Conservation (phyloP, 208 protist genomes). For the Trypanosomatidae sp. region DNA sequence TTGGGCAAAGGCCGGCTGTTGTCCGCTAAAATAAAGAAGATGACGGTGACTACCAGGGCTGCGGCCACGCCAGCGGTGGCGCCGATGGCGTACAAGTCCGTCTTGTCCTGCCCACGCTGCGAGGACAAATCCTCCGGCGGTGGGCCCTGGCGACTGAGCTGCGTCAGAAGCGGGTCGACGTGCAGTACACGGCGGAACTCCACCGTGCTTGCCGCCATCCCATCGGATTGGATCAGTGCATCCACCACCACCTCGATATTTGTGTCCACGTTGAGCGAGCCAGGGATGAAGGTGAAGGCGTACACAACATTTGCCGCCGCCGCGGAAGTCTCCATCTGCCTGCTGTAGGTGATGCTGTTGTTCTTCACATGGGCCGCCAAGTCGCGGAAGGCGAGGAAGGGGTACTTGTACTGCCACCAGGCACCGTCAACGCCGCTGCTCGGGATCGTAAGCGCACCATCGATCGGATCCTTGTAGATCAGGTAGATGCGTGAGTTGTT, state of each 20-base stretch:
- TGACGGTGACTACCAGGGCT: constrained; percentile 50
- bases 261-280: constrained; percentile 43
- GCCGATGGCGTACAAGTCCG: constrained; percentile 57
- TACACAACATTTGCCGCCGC: constrained; percentile 38
- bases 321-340: constrained; percentile 23
- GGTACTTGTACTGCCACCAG: constrained; percentile 76
- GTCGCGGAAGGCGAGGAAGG: constrained; percentile 79
- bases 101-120: constrained; percentile 18
- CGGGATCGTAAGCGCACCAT: constrained; percentile 35
- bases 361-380: constrained; percentile 39
- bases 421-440: constrained; percentile 13
- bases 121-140: constrained; percentile 1
- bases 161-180: constrained; percentile 71
- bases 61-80: constrained; percentile 51
- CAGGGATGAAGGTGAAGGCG: constrained; percentile 81
- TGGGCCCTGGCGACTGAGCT: constrained; percentile 71
- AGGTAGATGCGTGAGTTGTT: constrained; percentile 55
- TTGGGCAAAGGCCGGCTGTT: constrained; percentile 79
- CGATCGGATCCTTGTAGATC: constrained; percentile 57
- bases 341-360: constrained; percentile 44
- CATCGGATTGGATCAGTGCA: constrained; percentile 36
- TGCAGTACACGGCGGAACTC: constrained; percentile 67
- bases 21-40: constrained; percentile 78
- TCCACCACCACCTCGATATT: constrained; percentile 68
- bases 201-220: constrained; percentile 25